Evolutionary conservation across 75 land plant genomes (phyloP), one percentile per base, ranked within the genome.

Genomic region (Sequoiadendron giganteum): DNA sequence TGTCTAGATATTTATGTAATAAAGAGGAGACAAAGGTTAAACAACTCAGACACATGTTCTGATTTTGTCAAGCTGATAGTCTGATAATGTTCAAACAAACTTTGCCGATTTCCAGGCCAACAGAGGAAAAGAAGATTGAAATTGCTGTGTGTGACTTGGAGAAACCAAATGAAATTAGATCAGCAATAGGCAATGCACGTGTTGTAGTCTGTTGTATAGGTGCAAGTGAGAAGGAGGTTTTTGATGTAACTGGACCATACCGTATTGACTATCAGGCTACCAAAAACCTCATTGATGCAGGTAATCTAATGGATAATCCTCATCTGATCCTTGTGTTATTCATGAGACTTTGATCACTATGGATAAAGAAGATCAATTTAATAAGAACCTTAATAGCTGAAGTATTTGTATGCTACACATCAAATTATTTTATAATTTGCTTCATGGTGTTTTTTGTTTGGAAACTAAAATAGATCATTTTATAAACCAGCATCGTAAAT

Each of bases 191-290:
- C n/a, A 94, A 93, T 91, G 93, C 99, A 28, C 93, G 98, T 5
- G 90, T 97, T 5, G 95, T 97, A 61, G 86, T 96, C 40, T 97
- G 99, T 92, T 97, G 97, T 90, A 96, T 97, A 80, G 99, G 99
- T 90, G 99, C 99, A 9, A 95, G 98, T 85, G 99, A 97, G 89
- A 97, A 97, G 91, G 98, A 97, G 87, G 87, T 97, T 68, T 89
- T 93, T 91, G 99, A 96, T 92, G 86, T 96, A 32, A 94, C 97
- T 39, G 98, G 99, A 85, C 99, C 99, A 40, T 96, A 94, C 78
- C 91, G 99, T 28, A 96, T 97, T 83, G 99, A 97, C 87, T 97
- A 91, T 47, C 68, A 88, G 88, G 99, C 99, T 43, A 94, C 97
- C 19, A 91, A 95, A 87, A 97, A 95, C 43, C 93, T 97, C 11